Percentiles rank a stretch among this genome's conserved stretches.
phyloP scores from a whole-genome alignment of 495 filamentous ascomycete species.

The Penicillium egyptiacum region DNA sequence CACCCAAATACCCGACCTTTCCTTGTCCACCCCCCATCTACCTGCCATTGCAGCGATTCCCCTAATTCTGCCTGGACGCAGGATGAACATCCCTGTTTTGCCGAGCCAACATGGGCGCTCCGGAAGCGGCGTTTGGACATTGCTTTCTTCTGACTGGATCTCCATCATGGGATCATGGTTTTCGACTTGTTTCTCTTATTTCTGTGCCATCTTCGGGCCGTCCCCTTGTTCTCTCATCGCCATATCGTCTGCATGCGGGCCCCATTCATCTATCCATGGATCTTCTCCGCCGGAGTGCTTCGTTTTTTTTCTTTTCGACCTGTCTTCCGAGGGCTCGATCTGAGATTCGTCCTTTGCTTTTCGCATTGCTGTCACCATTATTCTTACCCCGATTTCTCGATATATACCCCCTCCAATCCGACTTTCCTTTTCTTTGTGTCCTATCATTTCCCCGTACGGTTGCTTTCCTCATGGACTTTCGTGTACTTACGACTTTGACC shows the following conservation, averaged over 20 bases:
- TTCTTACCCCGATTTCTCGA: constrained; percentile 14
- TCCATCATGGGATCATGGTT: constrained; percentile 10
- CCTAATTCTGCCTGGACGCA: constrained; percentile 24
- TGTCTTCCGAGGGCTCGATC: neutral
- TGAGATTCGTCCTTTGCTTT: neutral
- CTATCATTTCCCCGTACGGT: constrained; percentile 19
- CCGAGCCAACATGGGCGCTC: constrained; percentile 18
- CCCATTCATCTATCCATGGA: neutral
- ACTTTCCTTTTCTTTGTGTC: constrained; percentile 7
- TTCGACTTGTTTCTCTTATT: constrained; percentile 7
- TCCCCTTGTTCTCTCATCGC: neutral
- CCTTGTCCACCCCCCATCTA: neutral
- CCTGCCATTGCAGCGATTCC: constrained; percentile 13
- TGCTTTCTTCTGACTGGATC: constrained; percentile 14
- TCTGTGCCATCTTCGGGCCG: neutral
- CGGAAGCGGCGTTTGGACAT: constrained; percentile 27
- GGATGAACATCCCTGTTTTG: constrained; percentile 12
- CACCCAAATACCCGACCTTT: neutral
- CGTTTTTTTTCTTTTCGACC: neutral
- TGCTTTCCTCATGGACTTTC: constrained; percentile 18
- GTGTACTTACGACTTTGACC: constrained; percentile 27
- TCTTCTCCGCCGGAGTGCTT: neutral
- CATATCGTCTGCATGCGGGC: neutral
- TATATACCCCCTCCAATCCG: constrained; percentile 30
- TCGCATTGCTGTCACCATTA: constrained; percentile 15